Evolutionary conservation across 306 rosid species (phyloP), one percentile per base, ranked within the genome.

Genomic region (Quercus wislizeni): DNA sequence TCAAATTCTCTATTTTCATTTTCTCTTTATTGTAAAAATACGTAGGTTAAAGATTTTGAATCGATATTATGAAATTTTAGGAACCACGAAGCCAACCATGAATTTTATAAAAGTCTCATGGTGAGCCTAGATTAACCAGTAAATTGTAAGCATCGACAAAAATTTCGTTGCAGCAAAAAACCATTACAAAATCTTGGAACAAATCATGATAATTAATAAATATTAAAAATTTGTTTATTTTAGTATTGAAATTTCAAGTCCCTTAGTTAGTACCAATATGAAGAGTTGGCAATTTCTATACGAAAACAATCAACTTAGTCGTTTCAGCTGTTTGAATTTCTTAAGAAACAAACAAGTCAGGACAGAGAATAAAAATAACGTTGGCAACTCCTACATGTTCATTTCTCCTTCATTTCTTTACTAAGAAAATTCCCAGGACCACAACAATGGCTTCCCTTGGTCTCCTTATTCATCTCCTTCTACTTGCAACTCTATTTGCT

Each of bases 381-480:
- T 25, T 25, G 62, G 64, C 65, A 80, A 79, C 61, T 65, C 74
- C 6, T 78, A 27, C 75, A 49, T 65, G 43, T 59, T 54, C 38
- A 27, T 69, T 65, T 52, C 59, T 73, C 56, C 13, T 33, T 77
- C 63, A 70, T 79, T 70, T 65, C 78, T 74, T 87, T 74, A 41
- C 69, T 62, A 71, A 73, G 18, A 65, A 79, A 83, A 31, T 15
- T 84, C 56, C 75, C 55, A 79, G 64, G 77, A 76, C 54, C 80
- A 31, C 74, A 87, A 38, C 88, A 63, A 94, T 94, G 98, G 81
- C 88, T 75, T 87, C 86, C 10, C 61, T 28, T n/a, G 27, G 10
- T 71, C 77, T 78, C 63, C 79, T 81, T 78, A 82, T 83, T 56
- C 51, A 75, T 49, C 79, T 88, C 51, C 67, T 89, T 51, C 75